Evolutionary conservation across 2,329 filamentous ascomycete genomes (phyloP).

Genomic region (Fusarium denticulatum): DNA sequence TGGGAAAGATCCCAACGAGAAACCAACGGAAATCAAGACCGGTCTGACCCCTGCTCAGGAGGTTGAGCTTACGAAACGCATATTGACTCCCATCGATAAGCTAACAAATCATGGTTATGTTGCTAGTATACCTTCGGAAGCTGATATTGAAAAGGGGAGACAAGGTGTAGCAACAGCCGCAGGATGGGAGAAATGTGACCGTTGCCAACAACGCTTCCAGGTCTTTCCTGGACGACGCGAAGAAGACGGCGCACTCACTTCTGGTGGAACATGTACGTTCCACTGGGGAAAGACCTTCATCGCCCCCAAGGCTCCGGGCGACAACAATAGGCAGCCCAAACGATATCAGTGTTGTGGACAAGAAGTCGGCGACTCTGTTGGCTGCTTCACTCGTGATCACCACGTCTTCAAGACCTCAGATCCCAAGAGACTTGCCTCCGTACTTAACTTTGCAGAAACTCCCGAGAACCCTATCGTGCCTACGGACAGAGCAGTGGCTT

Average conservation of each 20-base stretch:
- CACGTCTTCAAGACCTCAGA: slow-evolving; percentile 92
- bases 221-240: slow-evolving; percentile 87
- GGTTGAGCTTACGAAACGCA: slow-evolving; percentile 67
- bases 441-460: slow-evolving; percentile 84
- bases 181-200: slow-evolving; percentile 89
- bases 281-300: slow-evolving; percentile 79
- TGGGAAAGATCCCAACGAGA: slow-evolving; percentile 47
- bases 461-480: slow-evolving; percentile 69
- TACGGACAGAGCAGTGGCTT: slow-evolving; percentile 74
- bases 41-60: slow-evolving; percentile 76
- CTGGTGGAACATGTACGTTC: slow-evolving; percentile 80
- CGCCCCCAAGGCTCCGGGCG: slow-evolving; percentile 65
- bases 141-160: slow-evolving; percentile 73
- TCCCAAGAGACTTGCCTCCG: slow-evolving; percentile 76
- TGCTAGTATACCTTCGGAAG: slow-evolving; percentile 69
- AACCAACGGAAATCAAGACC: slow-evolving; percentile 69
- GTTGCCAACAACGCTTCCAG: slow-evolving; percentile 87
- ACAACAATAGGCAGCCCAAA: slow-evolving; percentile 66
- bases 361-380: slow-evolving; percentile 74
- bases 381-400: slow-evolving; percentile 75
- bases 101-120: slow-evolving; percentile 82
- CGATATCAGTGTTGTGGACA: slow-evolving; percentile 84
- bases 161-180: slow-evolving; percentile 72
- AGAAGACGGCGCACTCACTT: slow-evolving; percentile 78
- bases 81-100: slow-evolving; percentile 71